These are phyloP conservation scores for Fragaria vesca DNA, from an alignment of 306 rosid genomes.

Conservation along the genomic window DNA sequence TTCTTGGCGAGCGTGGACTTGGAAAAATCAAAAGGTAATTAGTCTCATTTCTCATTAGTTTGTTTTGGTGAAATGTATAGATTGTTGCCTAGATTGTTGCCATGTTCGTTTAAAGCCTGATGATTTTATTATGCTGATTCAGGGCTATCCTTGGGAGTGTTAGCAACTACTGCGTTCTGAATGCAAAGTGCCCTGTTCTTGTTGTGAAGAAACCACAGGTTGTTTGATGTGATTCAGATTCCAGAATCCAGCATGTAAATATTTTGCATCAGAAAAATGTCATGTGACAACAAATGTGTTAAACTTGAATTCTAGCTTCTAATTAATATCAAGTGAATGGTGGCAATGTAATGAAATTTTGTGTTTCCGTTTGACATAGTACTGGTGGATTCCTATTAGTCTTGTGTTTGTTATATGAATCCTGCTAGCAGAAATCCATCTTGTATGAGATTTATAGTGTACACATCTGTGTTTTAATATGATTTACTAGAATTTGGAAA, in stretches of 20 bases:
- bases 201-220: slow-evolving; percentile 46
- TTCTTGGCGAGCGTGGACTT: slow-evolving; percentile 39
- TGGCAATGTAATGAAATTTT: not conserved
- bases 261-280: not conserved
- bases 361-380: not conserved
- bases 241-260: not conserved
- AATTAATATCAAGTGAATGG: not conserved
- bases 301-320: not conserved
- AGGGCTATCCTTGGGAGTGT: slow-evolving; percentile 55
- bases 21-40: slow-evolving; percentile 43
- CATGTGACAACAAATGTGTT: not conserved
- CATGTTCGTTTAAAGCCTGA: not conserved
- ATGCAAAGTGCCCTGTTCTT: slow-evolving; percentile 58
- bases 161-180: slow-evolving; percentile 49
- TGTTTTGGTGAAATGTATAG: not conserved
- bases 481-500: not conserved
- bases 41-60: not conserved
- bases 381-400: not conserved
- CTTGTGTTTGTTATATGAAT: not conserved
- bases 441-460: not conserved
- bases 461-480: not conserved
- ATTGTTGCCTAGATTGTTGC: not conserved
- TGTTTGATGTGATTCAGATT: slow-evolving; percentile 2
- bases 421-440: not conserved
- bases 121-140: slow-evolving; percentile 8